Base-by-base conservation (phyloP, 2,329 filamentous ascomycete genomes). In the Botrytis paeoniae region DNA sequence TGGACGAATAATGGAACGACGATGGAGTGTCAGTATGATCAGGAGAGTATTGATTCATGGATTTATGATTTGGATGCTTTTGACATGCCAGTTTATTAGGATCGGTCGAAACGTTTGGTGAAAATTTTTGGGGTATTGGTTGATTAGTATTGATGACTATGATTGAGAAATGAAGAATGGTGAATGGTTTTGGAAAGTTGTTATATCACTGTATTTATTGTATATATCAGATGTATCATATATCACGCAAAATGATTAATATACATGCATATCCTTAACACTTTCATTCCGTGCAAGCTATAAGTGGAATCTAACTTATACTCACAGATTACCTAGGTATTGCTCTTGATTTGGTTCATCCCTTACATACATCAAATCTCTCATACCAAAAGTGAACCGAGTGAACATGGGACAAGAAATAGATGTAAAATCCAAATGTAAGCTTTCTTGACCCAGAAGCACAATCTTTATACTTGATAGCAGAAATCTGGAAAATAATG, bases 41-140 rank as follows among this genome's bases (percentile, higher is more conserved):
- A 78, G 64, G 66, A 70, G 35, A 75, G 74, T 41, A 77, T 80
- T 22, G 78, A 80, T 64, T 80, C 73, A 16, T 81, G 80, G 80
- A 74, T 75, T 35, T 81, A 81, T 69, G 73, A 74, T 37, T 77
- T 80, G 18, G 65, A 75, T 64, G 74, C 69, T n/a, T 72, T 76
- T 39, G 73, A 74, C 20, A 29, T 77, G 60, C 75, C 75, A 5
- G 75, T 76, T 10, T 75, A 76, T 35, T 76, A 74, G 39, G 32
- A 3, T 54, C 4, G 37, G 16, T 29, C 41, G 37, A 16, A 10
- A 29, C 22, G 12, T 9, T 39, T n/a, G 22, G 6, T 18, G 22
- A n/a, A 54, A 54, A n/a, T 4, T 1, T 59, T 59, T 59, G 54
- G 12, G 35, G 22, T 2, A 37, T 35, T 37, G 4, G 12, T 60